phyloP scores from a whole-genome alignment of 2,329 filamentous ascomycete genomes.

The Emmonsia crescens region DNA sequence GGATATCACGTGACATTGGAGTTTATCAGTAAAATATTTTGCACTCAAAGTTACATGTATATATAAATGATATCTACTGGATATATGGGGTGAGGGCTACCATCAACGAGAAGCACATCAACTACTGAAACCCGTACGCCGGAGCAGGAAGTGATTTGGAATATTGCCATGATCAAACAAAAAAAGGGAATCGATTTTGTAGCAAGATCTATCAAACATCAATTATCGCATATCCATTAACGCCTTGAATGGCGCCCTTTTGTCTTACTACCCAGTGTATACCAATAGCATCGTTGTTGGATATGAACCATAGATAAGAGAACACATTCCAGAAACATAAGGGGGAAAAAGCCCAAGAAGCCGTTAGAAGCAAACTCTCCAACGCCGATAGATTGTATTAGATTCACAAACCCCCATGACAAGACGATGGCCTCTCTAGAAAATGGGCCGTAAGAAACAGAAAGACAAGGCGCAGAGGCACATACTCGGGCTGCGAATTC shows the following conservation, averaged over 20 bases:
- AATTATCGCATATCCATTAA: not conserved
- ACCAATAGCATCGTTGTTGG: not conserved
- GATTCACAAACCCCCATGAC: not conserved
- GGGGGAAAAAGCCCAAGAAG: not conserved
- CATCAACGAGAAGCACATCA: too few relatives aligned
- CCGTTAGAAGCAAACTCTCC: not conserved
- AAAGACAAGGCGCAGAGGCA: not conserved
- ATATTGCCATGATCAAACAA: too few relatives aligned
- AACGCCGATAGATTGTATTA: not conserved
- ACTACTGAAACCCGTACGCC: too few relatives aligned
- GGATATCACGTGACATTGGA: not conserved
- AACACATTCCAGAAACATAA: not conserved
- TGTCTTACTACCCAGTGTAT: not conserved
- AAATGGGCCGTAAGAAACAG: not conserved
- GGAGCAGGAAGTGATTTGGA: too few relatives aligned
- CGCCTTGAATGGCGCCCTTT: not conserved
- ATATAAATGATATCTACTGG: too few relatives aligned
- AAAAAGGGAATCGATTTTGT: not conserved
- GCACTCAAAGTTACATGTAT: too few relatives aligned
- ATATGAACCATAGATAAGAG: not conserved
- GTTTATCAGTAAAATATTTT: too few relatives aligned
- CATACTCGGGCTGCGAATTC: not conserved
- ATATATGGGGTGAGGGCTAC: too few relatives aligned
- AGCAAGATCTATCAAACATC: not conserved
- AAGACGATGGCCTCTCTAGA: not conserved